Conservation (phyloP, 1,284 basidiomycete genomes). For the Garcileccinum viscosum region DNA sequence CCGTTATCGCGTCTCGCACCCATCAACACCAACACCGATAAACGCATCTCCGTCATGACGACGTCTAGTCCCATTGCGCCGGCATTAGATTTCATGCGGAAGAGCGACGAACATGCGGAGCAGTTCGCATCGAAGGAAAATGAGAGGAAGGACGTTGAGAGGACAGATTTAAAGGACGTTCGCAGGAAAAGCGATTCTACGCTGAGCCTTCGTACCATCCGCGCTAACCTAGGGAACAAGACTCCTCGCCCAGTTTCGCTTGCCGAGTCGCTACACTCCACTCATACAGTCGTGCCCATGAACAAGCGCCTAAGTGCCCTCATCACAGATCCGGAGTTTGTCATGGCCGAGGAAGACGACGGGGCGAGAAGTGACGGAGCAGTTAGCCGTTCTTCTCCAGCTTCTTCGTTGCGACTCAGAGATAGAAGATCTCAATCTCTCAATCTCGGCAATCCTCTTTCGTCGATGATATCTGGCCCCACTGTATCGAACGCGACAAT, state of each 20-base stretch:
- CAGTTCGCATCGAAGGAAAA: conserved; percentile 32
- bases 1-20: conserved; percentile 25
- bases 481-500: conserved; percentile 35
- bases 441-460: conserved; percentile 47
- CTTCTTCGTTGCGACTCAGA: conserved; percentile 44
- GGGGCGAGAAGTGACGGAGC: conserved; percentile 38
- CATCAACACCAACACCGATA: conserved; percentile 37
- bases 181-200: conserved; percentile 80
- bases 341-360: conserved; percentile 57
- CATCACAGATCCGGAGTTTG: conserved; percentile 68
- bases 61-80: conserved; percentile 41
- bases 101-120: conserved; percentile 35
- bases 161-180: conserved; percentile 64
- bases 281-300: conserved; percentile 66
- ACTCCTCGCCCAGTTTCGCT: conserved; percentile 74
- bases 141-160: conserved; percentile 43
- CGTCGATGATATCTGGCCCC: conserved; percentile 37
- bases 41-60: conserved; percentile 37
- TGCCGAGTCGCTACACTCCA: conserved; percentile 75
- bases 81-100: conserved; percentile 42
- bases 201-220: conserved; percentile 72
- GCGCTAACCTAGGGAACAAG: conserved; percentile 56
- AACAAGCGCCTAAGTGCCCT: conserved; percentile 72
- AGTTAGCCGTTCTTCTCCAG: conserved; percentile 31
- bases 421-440: conserved; percentile 71